Conservation (phyloP, 2,329 filamentous ascomycete species). For the Chalaropsis thielavioides region DNA sequence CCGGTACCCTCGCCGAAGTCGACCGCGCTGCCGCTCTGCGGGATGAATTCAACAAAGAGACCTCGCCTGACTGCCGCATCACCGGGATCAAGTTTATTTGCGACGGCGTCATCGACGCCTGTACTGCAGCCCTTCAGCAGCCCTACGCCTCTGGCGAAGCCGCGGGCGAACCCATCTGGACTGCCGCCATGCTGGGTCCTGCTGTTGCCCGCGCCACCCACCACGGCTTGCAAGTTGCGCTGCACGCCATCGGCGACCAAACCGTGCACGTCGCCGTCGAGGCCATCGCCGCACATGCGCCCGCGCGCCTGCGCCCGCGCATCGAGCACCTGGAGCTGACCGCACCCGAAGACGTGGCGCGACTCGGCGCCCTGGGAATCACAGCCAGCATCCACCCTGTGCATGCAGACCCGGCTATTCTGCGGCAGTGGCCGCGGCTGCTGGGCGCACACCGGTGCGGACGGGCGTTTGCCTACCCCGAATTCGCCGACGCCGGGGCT, state of each 20-base stretch:
- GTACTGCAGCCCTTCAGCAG: conserved; percentile 45
- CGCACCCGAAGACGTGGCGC: conserved; percentile 36
- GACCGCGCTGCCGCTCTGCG: conserved; percentile 34
- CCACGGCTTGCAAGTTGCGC: conserved; percentile 43
- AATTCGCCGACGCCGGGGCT: conserved; percentile 42
- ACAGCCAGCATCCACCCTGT: conserved; percentile 45
- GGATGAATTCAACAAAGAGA: conserved; percentile 24
- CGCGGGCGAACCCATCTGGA: conserved; percentile 39
- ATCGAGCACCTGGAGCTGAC: conserved; percentile 53
- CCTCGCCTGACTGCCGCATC: conserved; percentile 31
- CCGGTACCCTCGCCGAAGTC: conserved; percentile 33
- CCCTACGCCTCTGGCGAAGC: conserved; percentile 39
- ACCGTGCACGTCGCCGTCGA: conserved; percentile 45
- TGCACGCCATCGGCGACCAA: conserved; percentile 51
- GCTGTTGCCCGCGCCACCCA: conserved; percentile 40
- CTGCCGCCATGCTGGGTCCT: conserved; percentile 34
- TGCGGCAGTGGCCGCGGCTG: conserved; percentile 45
- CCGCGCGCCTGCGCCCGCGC: conserved; percentile 38
- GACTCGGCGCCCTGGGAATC: conserved; percentile 45
- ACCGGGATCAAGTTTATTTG: conserved; percentile 51
- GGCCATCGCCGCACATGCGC: conserved; percentile 32
- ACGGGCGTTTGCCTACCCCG: conserved; percentile 48
- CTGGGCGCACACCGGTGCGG: conserved; percentile 39
- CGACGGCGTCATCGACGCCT: conserved; percentile 51
- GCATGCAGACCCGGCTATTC: conserved; percentile 45